Percentiles rank a stretch among this genome's conserved stretches.
Conservation (phyloP, 495 filamentous ascomycete genomes). For the Xylaria grammica region DNA sequence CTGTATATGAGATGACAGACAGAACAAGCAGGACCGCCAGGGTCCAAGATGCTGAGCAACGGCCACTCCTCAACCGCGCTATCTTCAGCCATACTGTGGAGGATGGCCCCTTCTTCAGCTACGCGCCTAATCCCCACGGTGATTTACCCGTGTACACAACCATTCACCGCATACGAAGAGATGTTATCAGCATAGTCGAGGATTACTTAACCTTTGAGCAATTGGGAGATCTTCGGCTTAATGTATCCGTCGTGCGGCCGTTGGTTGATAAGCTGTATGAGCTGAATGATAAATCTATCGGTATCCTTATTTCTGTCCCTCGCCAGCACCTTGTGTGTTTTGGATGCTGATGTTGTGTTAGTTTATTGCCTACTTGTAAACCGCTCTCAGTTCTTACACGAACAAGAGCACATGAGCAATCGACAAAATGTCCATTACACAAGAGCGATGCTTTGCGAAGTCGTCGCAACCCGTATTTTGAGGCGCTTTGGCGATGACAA, state of each 20-base stretch:
- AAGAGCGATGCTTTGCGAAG: slow-evolving; percentile 69
- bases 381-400: slow-evolving; percentile 67
- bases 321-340: slow-evolving; percentile 26
- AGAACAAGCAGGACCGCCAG: slow-evolving; percentile 25
- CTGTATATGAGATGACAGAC: slow-evolving; percentile 24
- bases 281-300: slow-evolving; percentile 68
- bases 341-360: slow-evolving; percentile 21
- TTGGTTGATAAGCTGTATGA: slow-evolving; percentile 73
- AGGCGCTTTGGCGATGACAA: slow-evolving; percentile 71
- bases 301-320: slow-evolving; percentile 35
- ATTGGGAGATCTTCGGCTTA: slow-evolving; percentile 70
- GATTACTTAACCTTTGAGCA: slow-evolving; percentile 66
- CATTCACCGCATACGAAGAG: slow-evolving; percentile 58
- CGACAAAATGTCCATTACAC: slow-evolving; percentile 72
- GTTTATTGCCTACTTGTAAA: slow-evolving; percentile 77
- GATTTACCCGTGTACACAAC: slow-evolving; percentile 59
- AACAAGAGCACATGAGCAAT: slow-evolving; percentile 68
- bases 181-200: slow-evolving; percentile 57
- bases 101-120: slow-evolving; percentile 30
- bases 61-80: slow-evolving; percentile 34
- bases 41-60: slow-evolving; percentile 29
- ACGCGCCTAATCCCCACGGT: slow-evolving; percentile 40
- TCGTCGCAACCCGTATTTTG: slow-evolving; percentile 69
- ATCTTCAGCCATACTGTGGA: slow-evolving; percentile 26
- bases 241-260: slow-evolving; percentile 69